These are phyloP conservation scores for Huntiella savannae DNA, from an alignment of 2,329 filamentous ascomycete species.

Conservation along the genomic window DNA sequence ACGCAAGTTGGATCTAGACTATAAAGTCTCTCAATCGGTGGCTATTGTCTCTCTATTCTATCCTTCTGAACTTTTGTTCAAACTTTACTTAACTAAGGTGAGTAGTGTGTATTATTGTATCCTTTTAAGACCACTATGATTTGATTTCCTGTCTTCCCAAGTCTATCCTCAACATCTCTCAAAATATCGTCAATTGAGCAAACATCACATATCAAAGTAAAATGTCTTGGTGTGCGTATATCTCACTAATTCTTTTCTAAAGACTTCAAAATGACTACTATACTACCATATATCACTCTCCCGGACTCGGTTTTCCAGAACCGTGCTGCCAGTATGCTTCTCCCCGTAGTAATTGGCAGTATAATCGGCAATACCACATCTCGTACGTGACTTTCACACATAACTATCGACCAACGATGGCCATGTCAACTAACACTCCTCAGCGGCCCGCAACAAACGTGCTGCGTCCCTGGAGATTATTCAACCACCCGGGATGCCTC, in stretches of 20 bases:
- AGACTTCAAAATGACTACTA: slow-evolving; percentile 47
- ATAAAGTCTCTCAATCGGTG: too few species aligned
- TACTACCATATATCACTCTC: slow-evolving; percentile 59
- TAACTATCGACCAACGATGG: slow-evolving; percentile 4
- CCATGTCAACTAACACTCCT: slow-evolving; percentile 15
- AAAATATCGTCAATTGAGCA: too few species aligned
- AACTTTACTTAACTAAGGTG: too few species aligned
- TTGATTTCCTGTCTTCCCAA: too few species aligned
- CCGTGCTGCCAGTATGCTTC: slow-evolving; percentile 52
- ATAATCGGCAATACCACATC: slow-evolving; percentile 51
- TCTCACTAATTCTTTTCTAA: neutral
- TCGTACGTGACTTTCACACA: slow-evolving; percentile 27
- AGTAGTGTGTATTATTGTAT: too few species aligned
- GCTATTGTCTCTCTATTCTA: too few species aligned
- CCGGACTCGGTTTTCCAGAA: slow-evolving; percentile 52
- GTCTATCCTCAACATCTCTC: too few species aligned
- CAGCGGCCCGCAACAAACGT: slow-evolving; percentile 42
- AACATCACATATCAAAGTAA: neutral
- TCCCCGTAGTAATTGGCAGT: slow-evolving; percentile 55
- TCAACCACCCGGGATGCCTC: slow-evolving; percentile 46
- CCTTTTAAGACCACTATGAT: too few species aligned
- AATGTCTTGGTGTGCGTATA: neutral
- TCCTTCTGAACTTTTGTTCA: too few species aligned
- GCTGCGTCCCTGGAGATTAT: slow-evolving; percentile 27
- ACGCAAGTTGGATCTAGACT: too few species aligned